These are phyloP conservation scores for Aspergillus steynii DNA, from an alignment of 495 filamentous ascomycete genomes.

Conservation along the genomic window DNA sequence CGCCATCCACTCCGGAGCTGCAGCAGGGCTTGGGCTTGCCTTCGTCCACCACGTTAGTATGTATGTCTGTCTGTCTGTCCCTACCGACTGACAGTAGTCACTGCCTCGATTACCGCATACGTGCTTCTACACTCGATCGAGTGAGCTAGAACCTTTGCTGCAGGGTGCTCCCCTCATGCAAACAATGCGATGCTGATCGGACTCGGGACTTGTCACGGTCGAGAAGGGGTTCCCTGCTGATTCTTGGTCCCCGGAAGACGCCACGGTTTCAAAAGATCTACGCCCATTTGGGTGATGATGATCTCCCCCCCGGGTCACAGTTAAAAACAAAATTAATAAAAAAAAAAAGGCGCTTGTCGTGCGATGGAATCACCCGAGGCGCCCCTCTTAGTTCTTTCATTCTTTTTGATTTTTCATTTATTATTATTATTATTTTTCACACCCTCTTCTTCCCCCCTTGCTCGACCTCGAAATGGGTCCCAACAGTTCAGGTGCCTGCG, in stretches of 20 bases:
- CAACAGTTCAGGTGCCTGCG: conserved; percentile 25
- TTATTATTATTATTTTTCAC: neutral
- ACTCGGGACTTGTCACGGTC: neutral
- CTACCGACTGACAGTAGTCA: neutral
- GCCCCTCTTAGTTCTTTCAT: conserved; percentile 6
- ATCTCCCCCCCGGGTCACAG: conserved; percentile 2
- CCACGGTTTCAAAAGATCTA: conserved; percentile 13
- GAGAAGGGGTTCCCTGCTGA: conserved; percentile 1
- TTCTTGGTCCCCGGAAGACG: neutral
- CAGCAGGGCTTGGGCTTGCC: conserved; percentile 8
- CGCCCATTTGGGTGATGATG: conserved; percentile 13
- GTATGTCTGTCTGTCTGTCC: neutral
- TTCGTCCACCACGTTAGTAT: conserved; percentile 1
- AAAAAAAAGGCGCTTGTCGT: conserved; percentile 4
- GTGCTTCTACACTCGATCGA: neutral
- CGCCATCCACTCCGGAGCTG: conserved; percentile 19
- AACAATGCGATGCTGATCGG: neutral
- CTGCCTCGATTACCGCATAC: neutral
- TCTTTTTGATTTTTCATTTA: conserved; percentile 1
- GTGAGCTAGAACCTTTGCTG: neutral
- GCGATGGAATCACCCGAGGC: conserved; percentile 3
- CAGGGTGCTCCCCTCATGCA: neutral
- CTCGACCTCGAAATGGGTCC: neutral
- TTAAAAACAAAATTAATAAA: too few relatives aligned
- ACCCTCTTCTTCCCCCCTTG: neutral